Evolutionary conservation across 2,329 filamentous ascomycete genomes (phyloP).

Genomic region (Cladosporium sp.): DNA sequence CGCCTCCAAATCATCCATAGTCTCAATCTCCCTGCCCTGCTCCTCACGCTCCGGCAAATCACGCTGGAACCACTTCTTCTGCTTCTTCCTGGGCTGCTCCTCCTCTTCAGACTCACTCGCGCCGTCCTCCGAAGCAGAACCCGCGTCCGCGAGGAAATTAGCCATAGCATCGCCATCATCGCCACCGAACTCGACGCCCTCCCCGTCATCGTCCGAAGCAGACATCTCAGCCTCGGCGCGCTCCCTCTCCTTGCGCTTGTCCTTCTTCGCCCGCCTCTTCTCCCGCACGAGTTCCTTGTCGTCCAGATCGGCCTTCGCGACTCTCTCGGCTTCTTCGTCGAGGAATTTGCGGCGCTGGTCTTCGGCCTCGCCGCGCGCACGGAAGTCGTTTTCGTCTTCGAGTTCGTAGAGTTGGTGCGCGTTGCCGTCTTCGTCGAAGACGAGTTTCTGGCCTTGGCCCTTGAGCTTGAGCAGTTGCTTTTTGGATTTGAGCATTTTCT

Average conservation of each 20-base stretch:
- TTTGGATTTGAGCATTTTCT: conserved; percentile 92
- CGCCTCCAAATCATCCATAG: conserved; percentile 72
- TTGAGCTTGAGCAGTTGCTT: conserved; percentile 90
- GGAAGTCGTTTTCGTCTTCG: conserved; percentile 77
- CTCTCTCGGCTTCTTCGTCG: conserved; percentile 65
- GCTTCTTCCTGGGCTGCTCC: conserved; percentile 53
- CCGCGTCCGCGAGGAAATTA: conserved; percentile 38
- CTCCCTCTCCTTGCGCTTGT: conserved; percentile 66
- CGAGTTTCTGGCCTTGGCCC: conserved; percentile 75
- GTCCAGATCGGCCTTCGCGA: conserved; percentile 68
- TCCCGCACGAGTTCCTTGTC: conserved; percentile 79
- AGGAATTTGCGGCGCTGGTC: conserved; percentile 74
- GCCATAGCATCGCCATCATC: conserved; percentile 37
- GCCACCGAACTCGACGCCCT: conserved; percentile 17
- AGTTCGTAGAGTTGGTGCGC: conserved; percentile 84
- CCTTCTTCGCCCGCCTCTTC: conserved; percentile 70
- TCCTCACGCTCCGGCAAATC: conserved; percentile 50
- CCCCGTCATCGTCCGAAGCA: conserved; percentile 22
- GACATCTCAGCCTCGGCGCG: conserved; percentile 34
- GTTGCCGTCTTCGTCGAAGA: conserved; percentile 89
- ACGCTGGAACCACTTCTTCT: conserved; percentile 76
- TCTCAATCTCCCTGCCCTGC: conserved; percentile 63
- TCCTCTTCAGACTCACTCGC: conserved; percentile 43
- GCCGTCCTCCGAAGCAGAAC: conserved; percentile 22
- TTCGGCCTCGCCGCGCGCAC: conserved; percentile 66